Percentiles rank a stretch among this genome's conserved stretches.
These are phyloP conservation scores for Hyaloscypha hepaticicola DNA, from an alignment of 495 filamentous ascomycete species.

Conservation along the genomic window DNA sequence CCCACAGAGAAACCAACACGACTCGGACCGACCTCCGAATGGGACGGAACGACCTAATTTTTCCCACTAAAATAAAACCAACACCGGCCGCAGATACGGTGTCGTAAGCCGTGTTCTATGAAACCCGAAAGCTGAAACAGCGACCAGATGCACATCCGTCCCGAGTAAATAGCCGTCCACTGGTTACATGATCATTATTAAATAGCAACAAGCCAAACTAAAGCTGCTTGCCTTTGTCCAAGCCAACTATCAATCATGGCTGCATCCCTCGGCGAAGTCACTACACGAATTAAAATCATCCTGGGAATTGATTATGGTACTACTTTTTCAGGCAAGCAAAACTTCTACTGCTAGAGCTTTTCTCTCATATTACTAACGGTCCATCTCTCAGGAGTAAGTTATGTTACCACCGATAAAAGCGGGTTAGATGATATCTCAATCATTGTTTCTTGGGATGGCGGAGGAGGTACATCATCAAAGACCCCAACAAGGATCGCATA, in stretches of 20 bases:
- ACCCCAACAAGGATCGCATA: constrained; percentile 29
- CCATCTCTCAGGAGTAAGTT: constrained; percentile 23
- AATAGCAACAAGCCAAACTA: background rate
- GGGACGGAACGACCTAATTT: background rate
- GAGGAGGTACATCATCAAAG: constrained; percentile 8
- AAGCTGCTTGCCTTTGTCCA: background rate
- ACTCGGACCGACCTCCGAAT: background rate
- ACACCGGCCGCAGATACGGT: too few species aligned
- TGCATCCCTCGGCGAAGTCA: background rate
- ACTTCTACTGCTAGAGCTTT: background rate
- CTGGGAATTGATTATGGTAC: constrained; percentile 29
- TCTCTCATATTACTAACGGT: background rate
- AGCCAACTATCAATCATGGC: constrained; percentile 4
- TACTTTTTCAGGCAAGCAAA: constrained; percentile 21
- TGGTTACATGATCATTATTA: background rate
- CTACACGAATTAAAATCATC: constrained; percentile 24
- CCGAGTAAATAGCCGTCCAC: background rate
- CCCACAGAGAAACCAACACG: too few species aligned
- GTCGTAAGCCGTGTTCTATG: too few species aligned
- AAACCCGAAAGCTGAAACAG: too few species aligned
- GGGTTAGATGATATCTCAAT: constrained; percentile 21
- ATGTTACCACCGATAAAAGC: constrained; percentile 23
- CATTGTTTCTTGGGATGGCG: constrained; percentile 23
- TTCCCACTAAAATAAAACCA: background rate
- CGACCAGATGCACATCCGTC: background rate